Base-by-base conservation (phyloP, 2,329 filamentous ascomycete species). In the Aspergillus amoenus region DNA sequence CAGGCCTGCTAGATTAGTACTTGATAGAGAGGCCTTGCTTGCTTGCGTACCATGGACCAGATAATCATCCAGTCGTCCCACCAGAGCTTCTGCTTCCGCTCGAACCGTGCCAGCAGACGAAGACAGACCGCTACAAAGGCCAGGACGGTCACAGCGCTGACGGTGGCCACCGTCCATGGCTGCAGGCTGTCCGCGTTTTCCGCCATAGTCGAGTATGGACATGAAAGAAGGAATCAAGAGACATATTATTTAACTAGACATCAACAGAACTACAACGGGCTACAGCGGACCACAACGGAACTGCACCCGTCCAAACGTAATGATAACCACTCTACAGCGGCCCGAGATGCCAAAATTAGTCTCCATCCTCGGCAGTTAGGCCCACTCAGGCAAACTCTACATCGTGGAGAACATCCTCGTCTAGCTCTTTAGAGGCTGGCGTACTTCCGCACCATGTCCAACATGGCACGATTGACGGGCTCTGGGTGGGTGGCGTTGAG, bases 11-110 rank as follows among this genome's bases (percentile, higher is more conserved):
- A 15, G 13, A 1, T 44, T 18, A 34, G 2, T 17, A n/a, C 21
- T 3, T 30, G 9, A 11, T 30, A 30, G 2, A 30, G n/a, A n/a
- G n/a, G n/a, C n/a, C 24, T 5, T 24, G 24, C 24, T 24, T 24
- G 24, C 21, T 21, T 21, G 24, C 17, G 5, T 43, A 81, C 79
- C 79, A 79, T 77, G 1, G 79, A 81, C 50, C 76, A 80, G 0
- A 81, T 56, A 55, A 82, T 78, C 65, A 79, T 71, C 64, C 73
- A 81, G 63, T 82, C 79, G 67, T 82, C 79, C 79, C 78, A 81
- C 79, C 79, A 81, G 5, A 81, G 63, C 57, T 66, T 64, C 55
- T 79, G 78, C 3, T 67, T 73, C 45, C 77, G 78, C 44, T 79
- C 65, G 48, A 71, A 70, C 11, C 79, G 76, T 55, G 76, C 76